Evolutionary conservation across 1,139 yeast genomes (phyloP), one percentile per base, ranked within the genome.

Genomic region (Torulaspora globosa): DNA sequence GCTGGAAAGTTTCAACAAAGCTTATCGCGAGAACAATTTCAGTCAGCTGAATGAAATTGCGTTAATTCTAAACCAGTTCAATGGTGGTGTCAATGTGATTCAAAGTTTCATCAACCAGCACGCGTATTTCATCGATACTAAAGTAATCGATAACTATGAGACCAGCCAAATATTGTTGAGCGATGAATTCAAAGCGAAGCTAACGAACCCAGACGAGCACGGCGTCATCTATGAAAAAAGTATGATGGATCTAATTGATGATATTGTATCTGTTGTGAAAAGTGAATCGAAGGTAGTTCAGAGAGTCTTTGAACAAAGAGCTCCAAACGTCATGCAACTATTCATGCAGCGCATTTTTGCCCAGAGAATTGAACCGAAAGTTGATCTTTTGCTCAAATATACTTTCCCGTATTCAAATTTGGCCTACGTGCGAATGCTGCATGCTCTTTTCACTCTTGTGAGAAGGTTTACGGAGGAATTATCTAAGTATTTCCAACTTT

Each of bases 71-170:
- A 76, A 82, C 44, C 87, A 82, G 49, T 90, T 82, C 68, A 90
- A 92, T 59, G 94, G 90, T 9, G 97, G 97, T 8, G 74, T 80
- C 3, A 82, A 83, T 49, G 94, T 89, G 10, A 84, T 88, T 11
- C 89, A 84, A 61, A 79, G 85, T 43, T 90, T 87, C 67, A 88
- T 89, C 36, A 82, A 81, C 60, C 89, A 85, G 60, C 89, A 85
- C 62, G 86, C 82, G 49, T 78, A 84, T 50, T 82, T 86, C 61
- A 68, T 77, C 44, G 76, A 78, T 46, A 77, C 76, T 33, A 72
- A 71, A 36, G 59, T 71, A 32, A 63, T 60, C 40, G 71, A 59
- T 38, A 61, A 60, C 4, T 62, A 69, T 8, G 63, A 62, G 15
- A 59, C 67, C 26, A 67, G 65, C 27, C 46, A 52, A n/a, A 63